phyloP scores from a whole-genome alignment of 805 yeast genomes.

The Metschnikowia chrysomelidarum region DNA sequence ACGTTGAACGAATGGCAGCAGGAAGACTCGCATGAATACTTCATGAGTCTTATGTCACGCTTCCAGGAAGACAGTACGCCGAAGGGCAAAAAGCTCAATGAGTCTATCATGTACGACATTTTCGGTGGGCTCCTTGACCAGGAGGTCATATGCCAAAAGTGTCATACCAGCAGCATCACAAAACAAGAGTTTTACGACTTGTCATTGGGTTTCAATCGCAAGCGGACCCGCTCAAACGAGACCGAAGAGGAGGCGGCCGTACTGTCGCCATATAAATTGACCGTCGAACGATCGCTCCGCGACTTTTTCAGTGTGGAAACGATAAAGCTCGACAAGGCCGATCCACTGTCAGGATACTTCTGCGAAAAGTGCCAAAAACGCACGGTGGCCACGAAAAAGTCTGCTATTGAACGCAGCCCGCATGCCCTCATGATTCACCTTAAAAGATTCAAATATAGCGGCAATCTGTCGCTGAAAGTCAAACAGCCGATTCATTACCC shows the following conservation, averaged over 20 bases:
- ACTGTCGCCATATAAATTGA: conserved; percentile 32
- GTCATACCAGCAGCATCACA: conserved; percentile 82
- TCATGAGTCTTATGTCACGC: conserved; percentile 85
- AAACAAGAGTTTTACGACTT: conserved; percentile 93
- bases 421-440: conserved; percentile 85
- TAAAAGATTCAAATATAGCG: conserved; percentile 88
- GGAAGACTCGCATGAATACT: conserved; percentile 96
- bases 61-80: conserved; percentile 93
- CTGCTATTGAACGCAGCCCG: conserved; percentile 77
- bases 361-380: conserved; percentile 83
- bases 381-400: conserved; percentile 74
- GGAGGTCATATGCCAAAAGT: conserved; percentile 75
- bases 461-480: conserved; percentile 75
- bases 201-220: conserved; percentile 69
- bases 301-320: conserved; percentile 85
- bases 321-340: conserved; percentile 64
- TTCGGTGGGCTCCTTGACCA: conserved; percentile 91
- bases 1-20: conserved; percentile 98
- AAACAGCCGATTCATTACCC: conserved; percentile 85
- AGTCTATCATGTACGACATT: conserved; percentile 83
- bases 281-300: conserved; percentile 69
- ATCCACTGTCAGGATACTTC: conserved; percentile 68
- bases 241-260: neutral
- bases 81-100: conserved; percentile 76
- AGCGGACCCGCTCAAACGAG: conserved; percentile 19